Evolutionary conservation across 257 asterid species (phyloP).

Genomic region (Ballota nigra): DNA sequence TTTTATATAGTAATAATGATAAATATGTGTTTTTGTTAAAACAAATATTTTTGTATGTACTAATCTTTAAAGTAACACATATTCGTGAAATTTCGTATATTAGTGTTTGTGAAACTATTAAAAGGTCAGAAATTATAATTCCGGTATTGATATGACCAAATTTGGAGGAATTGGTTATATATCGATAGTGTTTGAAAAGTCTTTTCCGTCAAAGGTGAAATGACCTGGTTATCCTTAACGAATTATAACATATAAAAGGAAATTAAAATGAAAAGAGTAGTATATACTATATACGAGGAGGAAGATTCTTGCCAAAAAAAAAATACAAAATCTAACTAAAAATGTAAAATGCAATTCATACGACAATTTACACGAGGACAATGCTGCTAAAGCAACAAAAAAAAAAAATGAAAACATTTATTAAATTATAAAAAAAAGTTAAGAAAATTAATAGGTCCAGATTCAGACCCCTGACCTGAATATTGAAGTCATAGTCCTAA

Average conservation of each 20-base stretch:
- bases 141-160: too few relatives aligned
- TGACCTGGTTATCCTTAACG: constrained; percentile 4
- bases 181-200: constrained; percentile 3
- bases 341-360: constrained; percentile 3
- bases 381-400: background rate
- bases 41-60: too few relatives aligned
- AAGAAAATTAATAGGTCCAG: constrained; percentile 23
- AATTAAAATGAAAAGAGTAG: background rate
- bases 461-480: constrained; percentile 12
- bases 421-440: background rate
- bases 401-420: background rate
- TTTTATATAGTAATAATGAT: too few relatives aligned
- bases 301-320: constrained; percentile 7
- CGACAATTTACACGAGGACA: constrained; percentile 21
- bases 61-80: too few relatives aligned
- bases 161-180: background rate
- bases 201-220: constrained; percentile 3
- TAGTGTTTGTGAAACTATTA: too few relatives aligned
- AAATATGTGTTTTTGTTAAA: too few relatives aligned
- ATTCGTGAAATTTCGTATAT: too few relatives aligned
- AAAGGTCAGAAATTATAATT: background rate
- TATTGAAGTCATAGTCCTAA: constrained; percentile 15
- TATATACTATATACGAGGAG: background rate
- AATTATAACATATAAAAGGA: background rate
- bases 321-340: background rate